phyloP scores from a whole-genome alignment of 805 yeast genomes.

The Alloascoidea africana region DNA sequence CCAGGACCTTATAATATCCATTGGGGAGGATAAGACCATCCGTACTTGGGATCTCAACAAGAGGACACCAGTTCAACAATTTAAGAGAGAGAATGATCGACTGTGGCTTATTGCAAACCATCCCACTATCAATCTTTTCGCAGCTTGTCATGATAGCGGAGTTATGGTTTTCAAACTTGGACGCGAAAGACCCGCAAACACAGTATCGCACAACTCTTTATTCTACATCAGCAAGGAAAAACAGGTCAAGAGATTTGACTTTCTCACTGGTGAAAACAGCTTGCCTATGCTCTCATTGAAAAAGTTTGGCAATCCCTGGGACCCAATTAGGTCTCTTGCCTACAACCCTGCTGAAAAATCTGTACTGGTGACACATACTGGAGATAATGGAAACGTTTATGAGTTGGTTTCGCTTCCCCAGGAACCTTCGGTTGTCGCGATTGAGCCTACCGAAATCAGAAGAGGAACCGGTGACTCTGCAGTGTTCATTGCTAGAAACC shows the following conservation, averaged over 20 bases:
- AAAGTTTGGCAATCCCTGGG: conserved; percentile 76
- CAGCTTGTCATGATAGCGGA: conserved; percentile 94
- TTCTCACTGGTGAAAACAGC: conserved; percentile 43
- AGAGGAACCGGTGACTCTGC: conserved; percentile 80
- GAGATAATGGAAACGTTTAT: conserved; percentile 49
- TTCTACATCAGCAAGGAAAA: conserved; percentile 70
- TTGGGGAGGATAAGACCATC: conserved; percentile 90
- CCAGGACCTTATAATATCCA: conserved; percentile 83
- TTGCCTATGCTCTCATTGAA: conserved; percentile 74
- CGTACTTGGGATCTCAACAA: conserved; percentile 95
- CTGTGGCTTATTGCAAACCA: conserved; percentile 89
- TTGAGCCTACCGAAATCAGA: conserved; percentile 71
- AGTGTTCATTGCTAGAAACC: conserved; percentile 82
- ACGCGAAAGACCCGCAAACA: conserved; percentile 92
- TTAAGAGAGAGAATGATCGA: conserved; percentile 85
- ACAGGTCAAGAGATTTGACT: conserved; percentile 73
- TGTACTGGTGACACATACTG: conserved; percentile 49
- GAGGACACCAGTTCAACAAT: conserved; percentile 86
- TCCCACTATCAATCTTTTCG: conserved; percentile 83
- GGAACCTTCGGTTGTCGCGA: conserved; percentile 84
- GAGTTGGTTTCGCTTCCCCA: conserved; percentile 69
- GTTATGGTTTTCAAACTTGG: conserved; percentile 95
- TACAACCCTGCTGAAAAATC: conserved; percentile 90
- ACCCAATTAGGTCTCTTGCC: conserved; percentile 68
- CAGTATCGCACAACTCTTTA: conserved; percentile 56